These are phyloP conservation scores for Aspergillus pseudoterreus DNA, from an alignment of 2,329 filamentous ascomycete species.

Conservation along the genomic window DNA sequence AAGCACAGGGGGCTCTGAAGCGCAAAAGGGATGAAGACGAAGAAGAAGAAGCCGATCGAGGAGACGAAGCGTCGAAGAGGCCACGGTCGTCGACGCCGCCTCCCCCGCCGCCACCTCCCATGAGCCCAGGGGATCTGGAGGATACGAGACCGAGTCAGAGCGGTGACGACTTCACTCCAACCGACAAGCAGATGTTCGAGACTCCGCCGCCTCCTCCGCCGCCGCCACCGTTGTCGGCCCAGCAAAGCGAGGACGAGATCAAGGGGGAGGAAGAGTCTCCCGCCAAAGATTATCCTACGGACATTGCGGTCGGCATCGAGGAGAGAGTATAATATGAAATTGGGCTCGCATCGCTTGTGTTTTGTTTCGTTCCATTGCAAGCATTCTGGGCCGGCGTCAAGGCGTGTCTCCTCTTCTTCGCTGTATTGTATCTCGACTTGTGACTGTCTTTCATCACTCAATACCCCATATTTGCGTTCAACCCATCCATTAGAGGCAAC, in stretches of 20 bases:
- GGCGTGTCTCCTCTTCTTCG: constrained; percentile 8
- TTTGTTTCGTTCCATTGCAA: constrained; percentile 1
- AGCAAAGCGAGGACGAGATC: constrained; percentile 16
- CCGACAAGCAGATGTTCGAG: constrained; percentile 17
- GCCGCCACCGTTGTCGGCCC: constrained; percentile 28
- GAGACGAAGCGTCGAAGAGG: constrained; percentile 45
- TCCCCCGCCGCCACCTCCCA: constrained; percentile 23
- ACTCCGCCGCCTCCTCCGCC: constrained; percentile 29
- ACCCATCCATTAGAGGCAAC: not conserved
- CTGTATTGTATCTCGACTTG: constrained; percentile 7
- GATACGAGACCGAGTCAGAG: constrained; percentile 16
- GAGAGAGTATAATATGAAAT: constrained; percentile 16
- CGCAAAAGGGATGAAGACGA: constrained; percentile 56
- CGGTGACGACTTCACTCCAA: constrained; percentile 16
- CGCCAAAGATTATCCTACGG: constrained; percentile 2
- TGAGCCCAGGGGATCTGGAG: constrained; percentile 15
- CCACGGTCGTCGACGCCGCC: constrained; percentile 45
- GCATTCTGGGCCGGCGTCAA: constrained; percentile 11
- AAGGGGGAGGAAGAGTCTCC: constrained; percentile 4
- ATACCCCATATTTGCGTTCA: constrained; percentile 5
- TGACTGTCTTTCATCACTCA: not conserved
- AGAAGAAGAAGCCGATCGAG: constrained; percentile 33
- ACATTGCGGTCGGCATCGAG: constrained; percentile 16
- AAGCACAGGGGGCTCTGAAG: constrained; percentile 42
- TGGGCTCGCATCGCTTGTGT: not conserved